phyloP scores from a whole-genome alignment of 164 flowering plant species.

The Tetrastigma voinierianum region DNA sequence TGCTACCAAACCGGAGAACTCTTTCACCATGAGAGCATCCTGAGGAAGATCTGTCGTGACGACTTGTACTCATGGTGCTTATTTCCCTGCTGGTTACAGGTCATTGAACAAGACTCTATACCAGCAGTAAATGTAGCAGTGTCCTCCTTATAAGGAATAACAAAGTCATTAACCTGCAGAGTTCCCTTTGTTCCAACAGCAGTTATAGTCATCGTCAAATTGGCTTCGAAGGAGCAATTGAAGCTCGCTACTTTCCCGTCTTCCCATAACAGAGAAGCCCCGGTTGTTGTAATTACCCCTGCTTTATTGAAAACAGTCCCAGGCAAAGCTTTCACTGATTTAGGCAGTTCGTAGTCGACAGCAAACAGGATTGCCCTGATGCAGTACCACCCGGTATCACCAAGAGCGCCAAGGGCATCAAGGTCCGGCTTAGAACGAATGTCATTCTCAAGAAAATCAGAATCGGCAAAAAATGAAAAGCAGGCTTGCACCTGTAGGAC shows the following conservation, averaged over 20 bases:
- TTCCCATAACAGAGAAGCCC: constrained; percentile 56
- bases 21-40: constrained; percentile 68
- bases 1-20: constrained; percentile 53
- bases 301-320: constrained; percentile 49
- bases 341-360: constrained; percentile 58
- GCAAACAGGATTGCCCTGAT: constrained; percentile 55
- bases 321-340: constrained; percentile 52
- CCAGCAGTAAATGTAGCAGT: constrained; percentile 33
- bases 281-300: constrained; percentile 63
- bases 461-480: constrained; percentile 33
- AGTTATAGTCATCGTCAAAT: constrained; percentile 57
- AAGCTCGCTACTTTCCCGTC: constrained; percentile 61
- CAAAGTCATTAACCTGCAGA: constrained; percentile 50
- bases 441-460: constrained; percentile 59
- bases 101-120: constrained; percentile 34
- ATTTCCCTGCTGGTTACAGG: constrained; percentile 37
- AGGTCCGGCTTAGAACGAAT: constrained; percentile 77
- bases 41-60: constrained; percentile 56
- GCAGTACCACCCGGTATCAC: constrained; percentile 83
- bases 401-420: constrained; percentile 71
- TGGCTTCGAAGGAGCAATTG: constrained; percentile 55
- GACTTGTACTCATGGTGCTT: constrained; percentile 45
- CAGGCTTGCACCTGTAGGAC: constrained; percentile 44
- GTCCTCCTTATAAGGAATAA: constrained; percentile 60
- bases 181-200: constrained; percentile 60